These are phyloP conservation scores for Nakazawaea sp. DNA, from an alignment of 805 yeast genomes.

Conservation along the genomic window DNA sequence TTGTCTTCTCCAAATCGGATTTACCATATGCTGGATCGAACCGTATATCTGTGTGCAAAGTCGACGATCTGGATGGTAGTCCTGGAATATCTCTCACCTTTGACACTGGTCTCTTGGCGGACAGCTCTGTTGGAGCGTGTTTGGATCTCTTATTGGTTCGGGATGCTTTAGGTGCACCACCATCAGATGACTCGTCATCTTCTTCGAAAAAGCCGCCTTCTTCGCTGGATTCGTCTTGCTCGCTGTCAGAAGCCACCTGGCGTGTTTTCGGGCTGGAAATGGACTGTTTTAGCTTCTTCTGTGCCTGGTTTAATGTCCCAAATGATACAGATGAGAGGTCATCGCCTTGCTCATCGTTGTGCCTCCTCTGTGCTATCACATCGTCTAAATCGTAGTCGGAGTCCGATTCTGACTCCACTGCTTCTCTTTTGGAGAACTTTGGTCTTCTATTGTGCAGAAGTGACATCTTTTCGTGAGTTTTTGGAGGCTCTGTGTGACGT, in stretches of 20 bases:
- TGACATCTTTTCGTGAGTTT: too few relatives aligned
- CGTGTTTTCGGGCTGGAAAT: constrained; percentile 11
- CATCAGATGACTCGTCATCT: constrained; percentile 11
- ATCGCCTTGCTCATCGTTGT: constrained; percentile 23
- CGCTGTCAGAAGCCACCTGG: constrained; percentile 18
- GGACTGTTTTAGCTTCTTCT: constrained; percentile 30
- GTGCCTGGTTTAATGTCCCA: constrained; percentile 59
- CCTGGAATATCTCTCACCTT: constrained; percentile 73
- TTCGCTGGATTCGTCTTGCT: constrained; percentile 9
- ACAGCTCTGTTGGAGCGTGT: constrained; percentile 83
- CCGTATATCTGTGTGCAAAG: constrained; percentile 71
- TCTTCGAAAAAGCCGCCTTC: constrained; percentile 34
- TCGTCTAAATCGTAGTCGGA: constrained; percentile 7
- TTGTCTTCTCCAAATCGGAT: constrained; percentile 58
- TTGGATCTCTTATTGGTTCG: constrained; percentile 40
- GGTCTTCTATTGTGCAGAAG: constrained; percentile 19
- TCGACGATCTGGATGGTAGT: constrained; percentile 32
- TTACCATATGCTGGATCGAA: constrained; percentile 88
- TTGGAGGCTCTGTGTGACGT: too few relatives aligned
- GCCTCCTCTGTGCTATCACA: constrained; percentile 1
- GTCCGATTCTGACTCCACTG: constrained; percentile 4
- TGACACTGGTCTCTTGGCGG: constrained; percentile 67
- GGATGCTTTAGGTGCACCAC: constrained; percentile 9
- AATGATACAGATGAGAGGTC: constrained; percentile 52
- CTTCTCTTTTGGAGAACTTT: constrained; percentile 13